Conservation (phyloP, 2,329 filamentous ascomycete species). For the Trichothecium roseum region DNA sequence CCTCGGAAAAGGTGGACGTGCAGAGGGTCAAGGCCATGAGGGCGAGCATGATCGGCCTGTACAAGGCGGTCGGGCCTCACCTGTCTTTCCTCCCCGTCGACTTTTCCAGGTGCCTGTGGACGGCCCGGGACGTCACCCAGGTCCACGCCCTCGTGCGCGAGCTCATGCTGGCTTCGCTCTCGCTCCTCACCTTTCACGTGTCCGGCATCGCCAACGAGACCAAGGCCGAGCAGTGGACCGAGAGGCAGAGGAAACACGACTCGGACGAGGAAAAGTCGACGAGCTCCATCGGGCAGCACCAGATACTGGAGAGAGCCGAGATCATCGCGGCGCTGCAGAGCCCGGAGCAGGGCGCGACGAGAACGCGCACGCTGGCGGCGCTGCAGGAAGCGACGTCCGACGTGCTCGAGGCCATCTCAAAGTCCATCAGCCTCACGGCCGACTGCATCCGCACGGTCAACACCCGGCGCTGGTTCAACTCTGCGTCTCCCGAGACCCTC, state of each 20-base stretch:
- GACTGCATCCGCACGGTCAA: slow-evolving; percentile 17
- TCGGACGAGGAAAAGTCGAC: too few species aligned
- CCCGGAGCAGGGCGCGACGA: slow-evolving; percentile 22
- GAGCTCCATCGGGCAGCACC: slow-evolving; percentile 10
- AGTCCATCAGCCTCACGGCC: slow-evolving; percentile 12
- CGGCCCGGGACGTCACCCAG: slow-evolving; percentile 26
- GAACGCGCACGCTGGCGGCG: slow-evolving; percentile 18
- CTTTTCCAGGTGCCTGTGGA: slow-evolving; percentile 34
- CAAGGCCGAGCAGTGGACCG: slow-evolving; percentile 6
- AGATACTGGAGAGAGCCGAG: slow-evolving; percentile 20
- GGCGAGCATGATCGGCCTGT: slow-evolving; percentile 19
- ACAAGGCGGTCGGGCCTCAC: slow-evolving; percentile 25
- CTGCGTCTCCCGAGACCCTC: slow-evolving; percentile 11
- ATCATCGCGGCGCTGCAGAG: slow-evolving; percentile 25
- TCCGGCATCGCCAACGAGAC: slow-evolving; percentile 12
- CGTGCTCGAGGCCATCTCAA: slow-evolving; percentile 11
- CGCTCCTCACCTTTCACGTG: slow-evolving; percentile 32
- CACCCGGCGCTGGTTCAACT: slow-evolving; percentile 17
- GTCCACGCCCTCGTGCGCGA: slow-evolving; percentile 25
- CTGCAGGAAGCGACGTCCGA: slow-evolving; percentile 19
- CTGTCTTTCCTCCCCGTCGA: slow-evolving; percentile 35
- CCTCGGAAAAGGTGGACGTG: slow-evolving; percentile 11
- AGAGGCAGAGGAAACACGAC: too few species aligned
- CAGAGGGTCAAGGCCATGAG: slow-evolving; percentile 17
- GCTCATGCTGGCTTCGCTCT: slow-evolving; percentile 20